Evolutionary conservation across 1,139 yeast species (phyloP), one percentile per base, ranked within the genome.

Genomic region (Maudiozyma humilis): DNA sequence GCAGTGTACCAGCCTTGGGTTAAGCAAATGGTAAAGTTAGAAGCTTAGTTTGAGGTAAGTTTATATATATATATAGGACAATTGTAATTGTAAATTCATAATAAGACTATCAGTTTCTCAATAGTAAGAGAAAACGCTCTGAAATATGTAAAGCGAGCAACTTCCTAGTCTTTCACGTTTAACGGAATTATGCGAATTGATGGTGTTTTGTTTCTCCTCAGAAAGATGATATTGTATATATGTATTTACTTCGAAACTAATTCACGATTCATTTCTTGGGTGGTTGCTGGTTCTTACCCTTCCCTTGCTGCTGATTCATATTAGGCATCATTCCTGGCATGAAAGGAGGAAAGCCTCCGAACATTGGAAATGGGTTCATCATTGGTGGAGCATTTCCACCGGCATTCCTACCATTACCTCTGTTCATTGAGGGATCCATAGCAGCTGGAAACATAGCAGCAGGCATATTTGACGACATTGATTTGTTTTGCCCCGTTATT

Each of bases 1-100:
- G 71, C 61, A 41, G 67, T 69, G 45, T 70, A 76, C 53, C 87
- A 81, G 58, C 86, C 88, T 1, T 82, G 93, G 93, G 82, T 82
- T 20, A 76, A 74, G 40, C 46, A 48, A 27, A 44, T 55, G 25
- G 38, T 49, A 47, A 23, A 10, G 27, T 23, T 23, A 23, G 41
- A 16, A 38, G 29, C 27, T 6, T 23, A 23, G 10, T 6, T 23
- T 23, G 6, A 6, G 27, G 8, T 6, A 23, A 10, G 27, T 23
- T 6, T 23, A 23, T 23, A 23, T 23, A 23, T 23, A 23, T 10
- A 23, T 23, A 23, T 23, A 23, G 6, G 10, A 23, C 10, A 6
- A 23, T 23, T 23, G n/a, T n/a, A n/a, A n/a, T n/a, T n/a, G n/a
- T n/a, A n/a, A n/a, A n/a, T n/a, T n/a, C n/a, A n/a, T n/a, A n/a